Base-by-base conservation (phyloP, 2,329 filamentous ascomycete genomes). In the Ophiostoma tasmaniense region DNA sequence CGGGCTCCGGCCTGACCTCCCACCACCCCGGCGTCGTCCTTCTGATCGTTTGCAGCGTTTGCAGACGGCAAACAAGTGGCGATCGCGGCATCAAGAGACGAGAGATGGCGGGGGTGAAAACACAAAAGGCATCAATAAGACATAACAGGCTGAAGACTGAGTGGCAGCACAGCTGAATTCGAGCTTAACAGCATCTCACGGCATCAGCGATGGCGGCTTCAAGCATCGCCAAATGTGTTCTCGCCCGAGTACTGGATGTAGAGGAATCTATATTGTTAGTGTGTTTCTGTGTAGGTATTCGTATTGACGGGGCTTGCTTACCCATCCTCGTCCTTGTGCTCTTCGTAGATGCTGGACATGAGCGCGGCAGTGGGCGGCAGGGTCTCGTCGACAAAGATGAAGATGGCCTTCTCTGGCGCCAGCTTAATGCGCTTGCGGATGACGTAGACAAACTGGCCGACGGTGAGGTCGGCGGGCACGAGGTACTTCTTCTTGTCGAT, bases 401-500 rank as follows among this genome's bases (percentile, higher is more conserved):
- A 99, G 84, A 99, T 99, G 79, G 95, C 95, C 87, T 99, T 99
- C 85, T 99, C 95, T 39, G 95, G 95, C 68, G 93, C 97, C 75
- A 99, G 87, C 92, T 99, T 99, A 84, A 99, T 99, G 78, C 95
- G 91, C 88, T 99, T 99, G 80, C 95, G 93, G 82, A 99, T 99
- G 73, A 99, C 95, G 82, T 99, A 99, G 83, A 99, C 95, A 79
- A 99, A 79, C 89, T 99, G 95, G 76, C 95, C 95, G 73, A 99
- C 95, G 72, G 95, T 99, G 78, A 99, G 88, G 79, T 99, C 95
- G 75, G 95, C 93, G 17, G 95, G 95, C 35, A 99, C 95, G 66
- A 99, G 87, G 78, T 99, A 99, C 85, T 99, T 99, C 89, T 99
- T 99, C 90, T 99, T 99, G 84, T 99, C 95, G 86, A 99, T 99